Conservation (phyloP, 2,329 filamentous ascomycete genomes). For the Falciphora oryzae region DNA sequence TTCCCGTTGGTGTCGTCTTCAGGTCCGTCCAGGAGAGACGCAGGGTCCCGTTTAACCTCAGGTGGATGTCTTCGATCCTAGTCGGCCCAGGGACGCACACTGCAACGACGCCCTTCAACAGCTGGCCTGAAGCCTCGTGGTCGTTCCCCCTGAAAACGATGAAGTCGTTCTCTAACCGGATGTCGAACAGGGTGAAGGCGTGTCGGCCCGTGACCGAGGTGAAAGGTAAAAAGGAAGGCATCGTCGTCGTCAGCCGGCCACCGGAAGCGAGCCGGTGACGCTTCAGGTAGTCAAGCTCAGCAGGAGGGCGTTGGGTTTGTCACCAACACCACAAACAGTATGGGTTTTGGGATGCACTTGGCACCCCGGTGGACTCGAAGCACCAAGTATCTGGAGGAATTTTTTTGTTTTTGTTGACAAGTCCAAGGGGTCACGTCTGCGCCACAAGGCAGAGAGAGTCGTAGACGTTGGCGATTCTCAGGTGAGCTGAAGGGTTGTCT, state of each 20-base stretch:
- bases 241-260: slow-evolving; percentile 23
- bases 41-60: slow-evolving; percentile 65
- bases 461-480: not conserved
- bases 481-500: not conserved
- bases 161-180: slow-evolving; percentile 72
- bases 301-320: not conserved
- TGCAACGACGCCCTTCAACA: slow-evolving; percentile 68
- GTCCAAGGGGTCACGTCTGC: not conserved
- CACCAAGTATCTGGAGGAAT: not conserved
- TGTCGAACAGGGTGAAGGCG: slow-evolving; percentile 51
- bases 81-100: slow-evolving; percentile 65
- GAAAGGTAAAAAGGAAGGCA: slow-evolving; percentile 54
- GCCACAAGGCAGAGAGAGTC: not conserved
- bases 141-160: slow-evolving; percentile 72
- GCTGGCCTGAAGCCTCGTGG: slow-evolving; percentile 68
- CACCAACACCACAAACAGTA: not conserved
- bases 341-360: not conserved
- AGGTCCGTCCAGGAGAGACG: slow-evolving; percentile 54
- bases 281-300: not conserved
- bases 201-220: slow-evolving; percentile 44
- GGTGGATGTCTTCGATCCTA: slow-evolving; percentile 65
- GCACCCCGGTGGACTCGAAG: not conserved
- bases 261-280: slow-evolving; percentile 8
- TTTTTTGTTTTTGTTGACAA: not conserved
- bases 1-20: slow-evolving; percentile 49